A percentile compares a stretch with the other conserved stretches of the same genome.
Evolutionary conservation across 2,329 filamentous ascomycete species (phyloP).

Genomic region (Stachybotrys chlorohalonatus): DNA sequence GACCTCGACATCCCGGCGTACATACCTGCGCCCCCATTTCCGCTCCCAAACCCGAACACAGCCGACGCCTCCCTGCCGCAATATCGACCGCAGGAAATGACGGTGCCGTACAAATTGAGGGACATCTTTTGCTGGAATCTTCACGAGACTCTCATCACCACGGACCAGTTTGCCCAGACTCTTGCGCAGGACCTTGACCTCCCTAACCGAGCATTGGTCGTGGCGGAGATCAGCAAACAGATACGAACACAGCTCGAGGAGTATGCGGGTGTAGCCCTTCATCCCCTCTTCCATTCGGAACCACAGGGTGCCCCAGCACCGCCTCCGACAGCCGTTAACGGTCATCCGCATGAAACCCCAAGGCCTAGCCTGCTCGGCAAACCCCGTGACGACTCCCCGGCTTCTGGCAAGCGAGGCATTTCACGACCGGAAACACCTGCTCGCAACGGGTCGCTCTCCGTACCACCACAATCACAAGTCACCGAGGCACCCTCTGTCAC

Average conservation of each 20-base stretch:
- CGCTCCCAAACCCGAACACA: constrained; percentile 49
- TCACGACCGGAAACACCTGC: constrained; percentile 50
- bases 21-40: constrained; percentile 55
- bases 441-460: constrained; percentile 39
- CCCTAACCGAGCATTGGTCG: constrained; percentile 60
- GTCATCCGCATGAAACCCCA: constrained; percentile 14
- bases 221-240: constrained; percentile 80
- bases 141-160: constrained; percentile 87
- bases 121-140: constrained; percentile 98
- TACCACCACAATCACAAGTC: constrained; percentile 35
- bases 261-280: constrained; percentile 87
- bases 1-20: constrained; percentile 85
- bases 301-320: constrained; percentile 15
- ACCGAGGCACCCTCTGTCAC: constrained; percentile 45
- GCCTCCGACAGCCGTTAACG: constrained; percentile 9
- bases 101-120: constrained; percentile 78
- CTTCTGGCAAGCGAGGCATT: constrained; percentile 19
- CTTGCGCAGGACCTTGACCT: constrained; percentile 91
- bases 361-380: constrained; percentile 20
- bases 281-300: constrained; percentile 76
- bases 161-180: constrained; percentile 86
- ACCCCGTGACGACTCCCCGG: constrained; percentile 28
- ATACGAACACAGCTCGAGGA: constrained; percentile 94
- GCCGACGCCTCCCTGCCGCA: constrained; percentile 67
- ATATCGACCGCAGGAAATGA: constrained; percentile 70